Conservation (phyloP, 805 yeast species). For the Hanseniaspora vineae region DNA sequence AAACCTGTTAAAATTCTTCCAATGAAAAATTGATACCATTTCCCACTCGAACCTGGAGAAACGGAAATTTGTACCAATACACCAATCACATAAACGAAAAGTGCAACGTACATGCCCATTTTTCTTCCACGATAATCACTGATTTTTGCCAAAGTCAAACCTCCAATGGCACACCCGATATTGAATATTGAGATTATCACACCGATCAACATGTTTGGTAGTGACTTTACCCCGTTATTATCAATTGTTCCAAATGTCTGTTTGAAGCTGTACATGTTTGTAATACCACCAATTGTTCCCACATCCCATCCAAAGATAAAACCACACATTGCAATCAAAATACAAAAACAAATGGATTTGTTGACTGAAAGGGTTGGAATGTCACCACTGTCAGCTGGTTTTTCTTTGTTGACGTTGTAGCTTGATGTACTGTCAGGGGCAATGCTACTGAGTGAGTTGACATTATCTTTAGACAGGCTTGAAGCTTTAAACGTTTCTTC, state of each 20-base stretch:
- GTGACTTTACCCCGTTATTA: constrained; percentile 14
- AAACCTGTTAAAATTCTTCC: constrained; percentile 62
- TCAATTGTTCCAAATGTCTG: constrained; percentile 37
- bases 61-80: constrained; percentile 46
- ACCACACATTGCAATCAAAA: constrained; percentile 56
- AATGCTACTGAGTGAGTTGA: too few relatives aligned
- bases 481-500: too few relatives aligned
- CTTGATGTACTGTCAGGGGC: too few relatives aligned
- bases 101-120: constrained; percentile 39
- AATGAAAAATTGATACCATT: constrained; percentile 51
- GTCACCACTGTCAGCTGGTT: not conserved
- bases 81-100: constrained; percentile 47
- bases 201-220: constrained; percentile 34
- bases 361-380: not conserved
- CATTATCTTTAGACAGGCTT: too few relatives aligned
- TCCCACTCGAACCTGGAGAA: constrained; percentile 10
- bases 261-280: constrained; percentile 43
- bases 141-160: constrained; percentile 41
- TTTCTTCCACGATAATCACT: constrained; percentile 55
- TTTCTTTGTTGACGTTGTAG: not conserved
- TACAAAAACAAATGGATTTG: constrained; percentile 27
- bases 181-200: constrained; percentile 44
- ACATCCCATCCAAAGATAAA: constrained; percentile 67
- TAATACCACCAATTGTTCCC: constrained; percentile 60
- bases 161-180: constrained; percentile 63